Evolutionary conservation across 2,329 filamentous ascomycete genomes (phyloP).

Genomic region (Fusarium siculi): DNA sequence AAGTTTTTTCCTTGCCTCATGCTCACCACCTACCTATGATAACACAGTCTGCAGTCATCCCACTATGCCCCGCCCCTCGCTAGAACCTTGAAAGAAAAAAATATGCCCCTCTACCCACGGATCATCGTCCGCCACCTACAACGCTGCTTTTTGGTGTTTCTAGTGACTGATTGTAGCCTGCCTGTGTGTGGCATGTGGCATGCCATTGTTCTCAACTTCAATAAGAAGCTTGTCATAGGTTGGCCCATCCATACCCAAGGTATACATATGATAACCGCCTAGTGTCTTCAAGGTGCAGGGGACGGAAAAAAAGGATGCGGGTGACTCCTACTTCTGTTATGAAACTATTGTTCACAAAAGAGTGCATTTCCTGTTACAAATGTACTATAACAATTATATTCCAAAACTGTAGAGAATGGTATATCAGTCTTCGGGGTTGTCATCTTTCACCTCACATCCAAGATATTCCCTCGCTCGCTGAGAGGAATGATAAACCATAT

Average conservation of each 20-base stretch:
- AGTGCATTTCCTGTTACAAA: background rate
- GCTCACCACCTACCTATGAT: background rate
- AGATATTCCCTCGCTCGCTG: background rate
- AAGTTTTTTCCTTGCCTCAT: background rate
- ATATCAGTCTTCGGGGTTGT: background rate
- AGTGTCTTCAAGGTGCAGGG: background rate
- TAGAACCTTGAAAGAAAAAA: conserved; percentile 7
- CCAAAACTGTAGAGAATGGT: background rate
- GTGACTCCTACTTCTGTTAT: background rate
- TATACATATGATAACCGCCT: background rate
- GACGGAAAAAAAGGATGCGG: background rate
- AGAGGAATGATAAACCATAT: background rate
- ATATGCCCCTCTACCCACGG: conserved; percentile 26
- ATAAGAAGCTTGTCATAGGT: background rate
- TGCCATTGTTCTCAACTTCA: background rate
- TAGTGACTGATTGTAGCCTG: background rate
- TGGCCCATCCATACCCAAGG: background rate
- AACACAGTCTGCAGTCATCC: conserved; percentile 1
- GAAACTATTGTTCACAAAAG: background rate
- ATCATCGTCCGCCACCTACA: conserved; percentile 25
- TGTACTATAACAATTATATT: background rate
- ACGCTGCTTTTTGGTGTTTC: conserved; percentile 19
- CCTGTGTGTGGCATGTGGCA: conserved; percentile 3
- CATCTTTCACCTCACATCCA: background rate
- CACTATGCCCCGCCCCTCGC: conserved; percentile 21